Base-by-base conservation (phyloP, 2,329 filamentous ascomycete genomes). In the Claviceps sp. region DNA sequence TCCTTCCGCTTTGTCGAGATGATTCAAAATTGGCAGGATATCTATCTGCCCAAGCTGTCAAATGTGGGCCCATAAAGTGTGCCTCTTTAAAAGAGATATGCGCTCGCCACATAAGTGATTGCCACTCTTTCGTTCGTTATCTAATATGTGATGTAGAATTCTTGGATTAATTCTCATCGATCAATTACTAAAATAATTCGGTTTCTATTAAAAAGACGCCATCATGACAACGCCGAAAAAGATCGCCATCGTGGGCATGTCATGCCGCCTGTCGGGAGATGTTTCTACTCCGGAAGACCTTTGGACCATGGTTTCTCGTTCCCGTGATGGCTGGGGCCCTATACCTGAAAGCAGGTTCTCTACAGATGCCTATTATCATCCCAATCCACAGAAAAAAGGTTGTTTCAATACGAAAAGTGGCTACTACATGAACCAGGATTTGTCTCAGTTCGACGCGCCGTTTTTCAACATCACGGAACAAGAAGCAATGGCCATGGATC, bases 401-500 rank as follows among this genome's bases (percentile, higher is more conserved):
- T 61, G 62, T 46, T 62, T 65, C 54, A 72, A 70, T 47, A 58
- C 63, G 0, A 58, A 58, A 34, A 62, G 61, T 2, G 65, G 63
- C 3, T 68, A 70, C 56, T 74, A 72, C 48, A 62, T 78, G 54
- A 66, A 71, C 41, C 64, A 67, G n/a, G 72, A 77, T 52, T 61
- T 74, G n/a, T 64, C 66, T 3, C 63, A 65, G 2, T 77, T 77
- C 51, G 75, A 78, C 51, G 73, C 74, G 0, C 72, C 72, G 0
- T 78, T 78, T 58, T 77, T 78, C 58, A 69, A 70, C 41, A 62
- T 77, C 22, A 74, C 73, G 0, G 67, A 71, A 55, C 71, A 73
- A 54, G 72, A 77, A 59, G 74, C 70, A 26, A 66, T 65, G 41
- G 72, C 72, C 0, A 74, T 78, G 71, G 76, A 79, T 49, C 76